Conservation (phyloP, 208 protist genomes). For the Plasmodiophora brassicae region DNA sequence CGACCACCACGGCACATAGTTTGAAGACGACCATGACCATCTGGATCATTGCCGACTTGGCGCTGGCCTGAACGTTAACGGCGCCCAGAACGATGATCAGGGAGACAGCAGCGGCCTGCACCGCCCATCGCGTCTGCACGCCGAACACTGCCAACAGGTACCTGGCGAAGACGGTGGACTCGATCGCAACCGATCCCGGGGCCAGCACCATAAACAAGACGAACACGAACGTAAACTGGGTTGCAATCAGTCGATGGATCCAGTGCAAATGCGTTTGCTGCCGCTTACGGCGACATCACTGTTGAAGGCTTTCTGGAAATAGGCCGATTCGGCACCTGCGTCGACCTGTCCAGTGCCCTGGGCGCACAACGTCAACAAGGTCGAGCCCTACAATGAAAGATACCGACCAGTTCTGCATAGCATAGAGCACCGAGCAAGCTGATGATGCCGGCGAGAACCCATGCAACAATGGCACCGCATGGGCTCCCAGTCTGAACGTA, state of each 20-base stretch:
- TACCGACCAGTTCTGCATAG: slow-evolving; percentile 23
- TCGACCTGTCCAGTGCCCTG: neutral
- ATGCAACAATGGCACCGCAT: neutral
- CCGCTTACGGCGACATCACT: neutral
- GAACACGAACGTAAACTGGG: neutral
- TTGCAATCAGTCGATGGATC: too few relatives aligned
- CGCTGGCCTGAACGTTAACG: neutral
- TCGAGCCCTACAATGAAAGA: too few relatives aligned
- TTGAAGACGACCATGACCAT: slow-evolving; percentile 14
- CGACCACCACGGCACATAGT: neutral
- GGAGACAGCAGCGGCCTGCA: neutral
- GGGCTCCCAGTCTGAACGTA: neutral
- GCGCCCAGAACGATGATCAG: neutral
- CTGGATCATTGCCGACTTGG: neutral
- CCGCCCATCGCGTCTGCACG: neutral
- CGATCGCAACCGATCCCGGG: neutral
- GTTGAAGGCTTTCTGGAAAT: slow-evolving; percentile 32
- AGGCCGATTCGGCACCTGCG: neutral
- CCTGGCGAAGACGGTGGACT: neutral
- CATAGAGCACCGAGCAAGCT: neutral
- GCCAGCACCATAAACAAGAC: neutral
- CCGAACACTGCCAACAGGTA: slow-evolving; percentile 3
- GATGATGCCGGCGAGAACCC: neutral
- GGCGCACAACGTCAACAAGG: too few relatives aligned
- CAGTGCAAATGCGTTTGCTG: too few relatives aligned